Evolutionary conservation across 148 eudicot genomes (phyloP).

Genomic region (Vaccinium vitisidaea): DNA sequence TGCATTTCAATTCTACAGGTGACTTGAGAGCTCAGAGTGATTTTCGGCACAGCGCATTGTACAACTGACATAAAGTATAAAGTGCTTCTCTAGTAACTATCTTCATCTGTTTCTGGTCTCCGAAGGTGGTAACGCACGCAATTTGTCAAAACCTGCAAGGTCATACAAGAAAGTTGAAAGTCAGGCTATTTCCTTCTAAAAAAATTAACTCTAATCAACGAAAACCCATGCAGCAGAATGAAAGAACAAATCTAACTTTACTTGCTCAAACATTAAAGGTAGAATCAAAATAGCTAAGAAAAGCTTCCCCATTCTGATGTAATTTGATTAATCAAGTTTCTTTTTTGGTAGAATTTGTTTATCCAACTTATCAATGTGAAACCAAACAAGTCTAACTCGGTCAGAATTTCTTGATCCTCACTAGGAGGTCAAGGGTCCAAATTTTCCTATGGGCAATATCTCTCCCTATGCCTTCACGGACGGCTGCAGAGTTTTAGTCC

Average conservation of each 20-base stretch:
- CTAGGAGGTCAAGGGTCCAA: background rate
- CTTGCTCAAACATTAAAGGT: background rate
- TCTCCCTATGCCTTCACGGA: too few species aligned
- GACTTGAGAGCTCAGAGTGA: too few species aligned
- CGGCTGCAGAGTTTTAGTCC: too few species aligned
- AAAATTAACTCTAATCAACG: background rate
- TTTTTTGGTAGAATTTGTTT: background rate
- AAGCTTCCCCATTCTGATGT: background rate
- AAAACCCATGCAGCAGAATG: background rate
- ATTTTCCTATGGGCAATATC: background rate
- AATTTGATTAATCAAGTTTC: too few species aligned
- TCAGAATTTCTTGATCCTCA: background rate
- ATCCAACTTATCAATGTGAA: background rate
- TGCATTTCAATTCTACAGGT: too few species aligned
- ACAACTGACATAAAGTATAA: too few species aligned
- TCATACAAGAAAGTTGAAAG: background rate
- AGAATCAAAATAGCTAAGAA: background rate
- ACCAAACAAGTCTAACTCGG: background rate
- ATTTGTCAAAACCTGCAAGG: constrained; percentile 67
- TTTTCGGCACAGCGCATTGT: too few species aligned
- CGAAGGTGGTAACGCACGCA: constrained; percentile 83
- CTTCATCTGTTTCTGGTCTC: constrained; percentile 83
- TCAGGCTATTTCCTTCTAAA: background rate
- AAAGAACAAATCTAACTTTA: background rate
- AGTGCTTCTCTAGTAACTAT: too few species aligned